phyloP scores from a whole-genome alignment of 768 basidiomycete species.

The Rhizopogon vulgaris region DNA sequence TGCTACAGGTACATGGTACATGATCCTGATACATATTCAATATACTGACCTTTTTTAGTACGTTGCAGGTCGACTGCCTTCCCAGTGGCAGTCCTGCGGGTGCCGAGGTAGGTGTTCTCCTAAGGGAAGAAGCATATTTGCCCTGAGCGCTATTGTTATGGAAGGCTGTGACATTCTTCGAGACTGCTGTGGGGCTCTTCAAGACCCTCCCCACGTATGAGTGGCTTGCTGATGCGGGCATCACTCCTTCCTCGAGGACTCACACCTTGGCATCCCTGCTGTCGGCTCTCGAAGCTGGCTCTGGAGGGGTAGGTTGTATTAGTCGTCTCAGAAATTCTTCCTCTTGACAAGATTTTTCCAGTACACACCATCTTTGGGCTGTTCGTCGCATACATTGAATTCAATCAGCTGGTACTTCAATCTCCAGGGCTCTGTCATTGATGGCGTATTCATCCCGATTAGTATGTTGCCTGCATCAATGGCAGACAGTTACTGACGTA shows the following conservation, averaged over 20 bases:
- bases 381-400: constrained; percentile 31
- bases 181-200: constrained; percentile 52
- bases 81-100: constrained; percentile 53
- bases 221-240: constrained; percentile 67
- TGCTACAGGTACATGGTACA: constrained; percentile 26
- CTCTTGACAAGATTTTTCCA: constrained; percentile 11
- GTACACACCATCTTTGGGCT: constrained; percentile 47
- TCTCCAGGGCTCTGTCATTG: constrained; percentile 57
- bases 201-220: constrained; percentile 67
- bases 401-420: constrained; percentile 61
- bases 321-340: constrained; percentile 1
- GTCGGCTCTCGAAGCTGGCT: constrained; percentile 47
- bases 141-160: constrained; percentile 1
- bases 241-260: constrained; percentile 60
- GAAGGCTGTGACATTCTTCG: constrained; percentile 65
- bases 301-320: constrained; percentile 35
- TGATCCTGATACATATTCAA: background rate
- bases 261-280: constrained; percentile 51
- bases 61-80: constrained; percentile 51
- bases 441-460: constrained; percentile 58
- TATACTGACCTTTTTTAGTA: constrained; percentile 32
- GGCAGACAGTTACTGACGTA: background rate
- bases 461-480: constrained; percentile 29
- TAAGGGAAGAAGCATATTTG: background rate
- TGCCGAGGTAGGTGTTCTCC: constrained; percentile 40